A percentile compares a stretch with the other conserved stretches of the same genome.
Evolutionary conservation across 257 asterid species (phyloP).

Genomic region (Petunia secreta): DNA sequence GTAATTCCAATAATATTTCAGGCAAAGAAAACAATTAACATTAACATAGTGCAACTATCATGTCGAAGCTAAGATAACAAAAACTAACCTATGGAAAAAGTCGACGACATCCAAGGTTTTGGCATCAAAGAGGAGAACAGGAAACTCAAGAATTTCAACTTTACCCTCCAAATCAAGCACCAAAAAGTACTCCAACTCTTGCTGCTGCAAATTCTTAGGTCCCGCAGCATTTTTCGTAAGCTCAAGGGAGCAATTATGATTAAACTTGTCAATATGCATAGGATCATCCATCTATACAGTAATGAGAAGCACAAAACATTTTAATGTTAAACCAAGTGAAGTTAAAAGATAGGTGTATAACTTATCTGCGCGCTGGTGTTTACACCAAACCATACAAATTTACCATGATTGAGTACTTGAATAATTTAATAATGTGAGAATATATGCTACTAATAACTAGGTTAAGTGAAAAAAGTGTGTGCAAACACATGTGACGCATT

Average conservation of each 20-base stretch:
- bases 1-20: neutral
- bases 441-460: too few species aligned
- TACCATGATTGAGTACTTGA: too few species aligned
- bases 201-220: slow-evolving; percentile 45
- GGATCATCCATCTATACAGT: slow-evolving; percentile 69
- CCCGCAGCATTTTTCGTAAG: slow-evolving; percentile 37
- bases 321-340: too few species aligned
- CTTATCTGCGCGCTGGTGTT: too few species aligned
- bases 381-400: too few species aligned
- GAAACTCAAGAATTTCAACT: slow-evolving; percentile 93
- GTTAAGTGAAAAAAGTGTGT: too few species aligned
- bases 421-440: too few species aligned
- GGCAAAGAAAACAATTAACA: neutral
- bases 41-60: neutral
- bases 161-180: slow-evolving; percentile 99
- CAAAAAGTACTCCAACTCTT: slow-evolving; percentile 75
- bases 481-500: too few species aligned
- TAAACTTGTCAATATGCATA: slow-evolving; percentile 64
- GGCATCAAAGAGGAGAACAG: slow-evolving; percentile 78
- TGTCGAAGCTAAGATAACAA: neutral
- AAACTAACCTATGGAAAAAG: slow-evolving; percentile 77
- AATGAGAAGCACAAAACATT: too few species aligned
- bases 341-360: too few species aligned
- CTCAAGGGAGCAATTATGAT: slow-evolving; percentile 62
- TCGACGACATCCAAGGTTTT: slow-evolving; percentile 75